Evolutionary conservation across 768 basidiomycete species (phyloP), one percentile per base, ranked within the genome.

Genomic region (Neoboletus brunneissimus): DNA sequence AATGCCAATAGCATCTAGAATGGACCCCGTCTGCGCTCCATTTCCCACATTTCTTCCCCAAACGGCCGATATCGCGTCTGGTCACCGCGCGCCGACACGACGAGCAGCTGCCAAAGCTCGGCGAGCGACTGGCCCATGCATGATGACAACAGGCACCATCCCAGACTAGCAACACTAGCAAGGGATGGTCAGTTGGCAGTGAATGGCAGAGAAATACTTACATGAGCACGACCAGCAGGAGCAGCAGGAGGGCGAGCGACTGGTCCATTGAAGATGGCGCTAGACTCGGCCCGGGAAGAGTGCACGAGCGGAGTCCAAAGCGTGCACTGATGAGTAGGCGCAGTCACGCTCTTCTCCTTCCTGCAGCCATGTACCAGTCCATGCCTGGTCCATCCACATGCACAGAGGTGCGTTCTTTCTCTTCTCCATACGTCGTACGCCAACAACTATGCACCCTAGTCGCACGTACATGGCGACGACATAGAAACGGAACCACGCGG

Each of bases 101-200:
- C 49, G 37, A 40, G 25, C 18, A 50, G 37, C n/a, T 80, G 74
- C 81, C 81, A 84, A 23, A 85, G 62, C 43, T 76, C 76, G 32
- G 74, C 72, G 23, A 83, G 58, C n/a, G 73, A 67, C 29, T 70
- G 72, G 29, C 87, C 87, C 55, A 88, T 67, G 72, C 87, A 87
- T 8, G 86, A 87, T 34, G 85, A 86, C 48, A 88, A 69, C 56
- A 87, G 69, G 64, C 87, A 89, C 84, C 87, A 87, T 41, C 78
- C 77, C 8, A 87, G 64, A 29, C 79, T 73, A 16, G 79, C 76
- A 38, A 79, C 66, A 38, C 82, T 85, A 18, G 23, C 16, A 44
- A 64, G 37, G 7, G 34, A 46, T 20, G 8, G 53, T 56, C 51
- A 55, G 66, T 18, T 1, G 5, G 7, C 7, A 45, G 12, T 45